phyloP scores from a whole-genome alignment of 768 basidiomycete genomes.

The Phaeotremella skinneri region DNA sequence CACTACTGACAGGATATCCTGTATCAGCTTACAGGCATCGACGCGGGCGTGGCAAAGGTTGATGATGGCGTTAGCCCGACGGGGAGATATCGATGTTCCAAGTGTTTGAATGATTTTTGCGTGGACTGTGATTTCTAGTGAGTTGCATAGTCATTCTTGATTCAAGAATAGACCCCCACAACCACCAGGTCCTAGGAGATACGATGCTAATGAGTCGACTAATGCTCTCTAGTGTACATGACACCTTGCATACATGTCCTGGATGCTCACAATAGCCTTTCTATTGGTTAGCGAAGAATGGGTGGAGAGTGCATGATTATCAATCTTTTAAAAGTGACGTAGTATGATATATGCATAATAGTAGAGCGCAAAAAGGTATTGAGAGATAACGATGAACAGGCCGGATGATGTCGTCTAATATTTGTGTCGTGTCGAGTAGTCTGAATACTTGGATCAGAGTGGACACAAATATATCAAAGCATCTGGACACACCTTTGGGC shows the following conservation, averaged over 20 bases:
- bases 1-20: slow-evolving; percentile 52
- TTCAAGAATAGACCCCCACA: too few species aligned
- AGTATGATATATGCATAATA: slow-evolving; percentile 8
- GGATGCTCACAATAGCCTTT: slow-evolving; percentile 51
- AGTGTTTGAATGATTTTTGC: slow-evolving; percentile 84
- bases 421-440: slow-evolving; percentile 78
- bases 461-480: slow-evolving; percentile 4
- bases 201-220: neutral
- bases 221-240: slow-evolving; percentile 63
- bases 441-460: slow-evolving; percentile 53
- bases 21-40: slow-evolving; percentile 8
- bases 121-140: slow-evolving; percentile 88
- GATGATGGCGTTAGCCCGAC: slow-evolving; percentile 74
- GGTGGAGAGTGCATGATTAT: slow-evolving; percentile 21
- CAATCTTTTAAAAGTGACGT: neutral
- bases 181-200: too few species aligned
- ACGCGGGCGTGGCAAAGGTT: slow-evolving; percentile 32
- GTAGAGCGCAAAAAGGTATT: too few species aligned
- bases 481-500: slow-evolving; percentile 70
- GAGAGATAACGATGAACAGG: neutral
- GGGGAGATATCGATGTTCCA: slow-evolving; percentile 77
- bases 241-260: slow-evolving; percentile 91
- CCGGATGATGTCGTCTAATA: slow-evolving; percentile 55
- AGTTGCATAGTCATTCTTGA: slow-evolving; percentile 13
- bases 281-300: slow-evolving; percentile 27